phyloP scores from a whole-genome alignment of 1,284 basidiomycete genomes.

The Phlebopus sp. region DNA sequence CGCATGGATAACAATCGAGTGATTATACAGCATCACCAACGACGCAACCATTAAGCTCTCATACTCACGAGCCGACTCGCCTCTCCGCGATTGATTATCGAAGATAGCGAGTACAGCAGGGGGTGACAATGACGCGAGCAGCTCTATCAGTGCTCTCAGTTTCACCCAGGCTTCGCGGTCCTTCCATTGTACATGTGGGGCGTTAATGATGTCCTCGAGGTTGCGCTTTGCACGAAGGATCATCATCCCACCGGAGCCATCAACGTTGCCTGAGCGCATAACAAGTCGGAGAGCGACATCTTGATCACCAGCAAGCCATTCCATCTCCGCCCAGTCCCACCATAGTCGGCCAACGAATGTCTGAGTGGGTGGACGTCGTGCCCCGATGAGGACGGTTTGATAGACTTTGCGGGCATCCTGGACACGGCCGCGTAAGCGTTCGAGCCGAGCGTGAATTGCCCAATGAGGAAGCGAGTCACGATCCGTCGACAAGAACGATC shows the following conservation, averaged over 20 bases:
- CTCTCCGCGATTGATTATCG: conserved; percentile 40
- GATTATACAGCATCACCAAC: conserved; percentile 61
- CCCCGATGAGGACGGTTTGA: conserved; percentile 56
- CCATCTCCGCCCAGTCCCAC: conserved; percentile 90
- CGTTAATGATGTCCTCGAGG: conserved; percentile 47
- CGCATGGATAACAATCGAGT: conserved; percentile 53
- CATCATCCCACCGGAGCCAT: conserved; percentile 49
- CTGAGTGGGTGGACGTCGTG: conserved; percentile 35
- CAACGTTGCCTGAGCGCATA: conserved; percentile 50
- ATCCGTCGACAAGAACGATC: conserved; percentile 59
- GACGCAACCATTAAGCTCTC: conserved; percentile 63
- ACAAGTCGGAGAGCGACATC: conserved; percentile 53
- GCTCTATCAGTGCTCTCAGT: conserved; percentile 60
- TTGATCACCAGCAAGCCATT: conserved; percentile 65
- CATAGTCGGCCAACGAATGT: conserved; percentile 56
- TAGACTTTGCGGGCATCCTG: conserved; percentile 85
- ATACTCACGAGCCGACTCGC: conserved; percentile 28
- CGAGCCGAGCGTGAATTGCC: conserved; percentile 80
- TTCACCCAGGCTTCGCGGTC: conserved; percentile 62
- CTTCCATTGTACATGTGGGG: conserved; percentile 43
- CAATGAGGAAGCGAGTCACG: conserved; percentile 73
- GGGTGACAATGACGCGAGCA: conserved; percentile 47
- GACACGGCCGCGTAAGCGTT: conserved; percentile 66
- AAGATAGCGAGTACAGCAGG: conserved; percentile 45
- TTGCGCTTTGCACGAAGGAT: conserved; percentile 57